These are phyloP conservation scores for Metschnikowia matae DNA, from an alignment of 805 yeast species.

Conservation along the genomic window DNA sequence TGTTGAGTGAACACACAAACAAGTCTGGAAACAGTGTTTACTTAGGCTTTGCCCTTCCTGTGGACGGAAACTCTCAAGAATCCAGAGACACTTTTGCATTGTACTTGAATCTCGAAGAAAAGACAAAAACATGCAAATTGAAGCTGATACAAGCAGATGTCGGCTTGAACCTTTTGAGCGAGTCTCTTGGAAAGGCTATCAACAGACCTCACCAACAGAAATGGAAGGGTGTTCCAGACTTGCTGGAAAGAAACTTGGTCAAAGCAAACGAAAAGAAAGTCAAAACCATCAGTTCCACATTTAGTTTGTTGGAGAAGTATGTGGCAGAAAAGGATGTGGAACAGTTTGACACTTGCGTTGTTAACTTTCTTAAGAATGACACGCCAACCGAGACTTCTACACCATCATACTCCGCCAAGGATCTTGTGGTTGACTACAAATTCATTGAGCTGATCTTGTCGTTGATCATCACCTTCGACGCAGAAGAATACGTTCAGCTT, in stretches of 20 bases:
- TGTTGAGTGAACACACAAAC: conserved; percentile 29
- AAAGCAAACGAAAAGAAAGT: conserved; percentile 9
- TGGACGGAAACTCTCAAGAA: conserved; percentile 41
- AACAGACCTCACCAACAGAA: background rate
- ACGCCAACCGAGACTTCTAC: background rate
- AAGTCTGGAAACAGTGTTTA: conserved; percentile 24
- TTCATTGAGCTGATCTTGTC: conserved; percentile 47
- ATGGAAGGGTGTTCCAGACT: conserved; percentile 26
- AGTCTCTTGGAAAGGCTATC: conserved; percentile 64
- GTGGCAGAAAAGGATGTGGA: conserved; percentile 2
- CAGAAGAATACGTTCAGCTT: conserved; percentile 21
- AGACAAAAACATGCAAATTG: conserved; percentile 41
- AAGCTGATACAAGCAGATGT: conserved; percentile 50
- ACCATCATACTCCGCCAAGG: conserved; percentile 47
- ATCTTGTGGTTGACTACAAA: conserved; percentile 57
- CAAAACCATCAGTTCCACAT: conserved; percentile 19
- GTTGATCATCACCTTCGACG: conserved; percentile 33
- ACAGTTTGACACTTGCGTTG: conserved; percentile 22
- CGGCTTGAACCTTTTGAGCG: conserved; percentile 65
- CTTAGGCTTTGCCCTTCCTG: conserved; percentile 22
- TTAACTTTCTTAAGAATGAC: conserved; percentile 19
- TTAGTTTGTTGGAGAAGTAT: conserved; percentile 10
- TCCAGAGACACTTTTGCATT: conserved; percentile 41
- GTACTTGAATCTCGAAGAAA: conserved; percentile 37
- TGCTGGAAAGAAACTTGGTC: conserved; percentile 21